These are phyloP conservation scores for Aspergillus flavus DNA, from an alignment of 2,329 filamentous ascomycete genomes.

Conservation along the genomic window DNA sequence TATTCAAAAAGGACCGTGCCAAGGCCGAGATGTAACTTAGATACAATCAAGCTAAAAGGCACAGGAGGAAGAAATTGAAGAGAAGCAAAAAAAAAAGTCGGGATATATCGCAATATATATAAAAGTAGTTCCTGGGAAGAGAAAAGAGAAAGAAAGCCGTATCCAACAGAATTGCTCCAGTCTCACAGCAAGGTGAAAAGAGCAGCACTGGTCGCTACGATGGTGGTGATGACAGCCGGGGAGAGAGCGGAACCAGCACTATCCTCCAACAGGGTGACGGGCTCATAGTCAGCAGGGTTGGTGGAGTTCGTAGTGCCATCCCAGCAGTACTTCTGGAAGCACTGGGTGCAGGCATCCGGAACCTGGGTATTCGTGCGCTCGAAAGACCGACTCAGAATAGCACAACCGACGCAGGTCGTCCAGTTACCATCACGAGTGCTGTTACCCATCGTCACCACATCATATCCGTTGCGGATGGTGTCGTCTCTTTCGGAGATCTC, in stretches of 20 bases:
- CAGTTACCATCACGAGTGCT: slow-evolving; percentile 71
- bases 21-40: background rate
- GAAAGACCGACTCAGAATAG: slow-evolving; percentile 74
- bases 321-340: slow-evolving; percentile 87
- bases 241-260: slow-evolving; percentile 5
- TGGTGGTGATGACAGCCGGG: background rate
- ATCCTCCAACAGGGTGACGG: slow-evolving; percentile 25
- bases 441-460: slow-evolving; percentile 79
- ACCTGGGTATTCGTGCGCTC: slow-evolving; percentile 67
- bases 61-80: background rate
- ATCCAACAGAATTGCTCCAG: background rate
- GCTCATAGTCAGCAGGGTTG: slow-evolving; percentile 44
- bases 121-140: background rate
- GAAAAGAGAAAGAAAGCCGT: background rate
- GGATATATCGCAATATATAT: slow-evolving; percentile 2
- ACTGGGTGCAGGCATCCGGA: slow-evolving; percentile 69
- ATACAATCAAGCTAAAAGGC: background rate
- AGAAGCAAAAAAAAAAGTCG: background rate
- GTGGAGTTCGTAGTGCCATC: slow-evolving; percentile 64
- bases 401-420: slow-evolving; percentile 81
- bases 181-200: slow-evolving; percentile 5
- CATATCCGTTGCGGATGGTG: slow-evolving; percentile 84
- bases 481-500: slow-evolving; percentile 66
- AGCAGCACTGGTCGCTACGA: slow-evolving; percentile 6
- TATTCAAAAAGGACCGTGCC: background rate